Conservation (phyloP, 352 stramenopile species). For the Phytophthora citrophthora region DNA sequence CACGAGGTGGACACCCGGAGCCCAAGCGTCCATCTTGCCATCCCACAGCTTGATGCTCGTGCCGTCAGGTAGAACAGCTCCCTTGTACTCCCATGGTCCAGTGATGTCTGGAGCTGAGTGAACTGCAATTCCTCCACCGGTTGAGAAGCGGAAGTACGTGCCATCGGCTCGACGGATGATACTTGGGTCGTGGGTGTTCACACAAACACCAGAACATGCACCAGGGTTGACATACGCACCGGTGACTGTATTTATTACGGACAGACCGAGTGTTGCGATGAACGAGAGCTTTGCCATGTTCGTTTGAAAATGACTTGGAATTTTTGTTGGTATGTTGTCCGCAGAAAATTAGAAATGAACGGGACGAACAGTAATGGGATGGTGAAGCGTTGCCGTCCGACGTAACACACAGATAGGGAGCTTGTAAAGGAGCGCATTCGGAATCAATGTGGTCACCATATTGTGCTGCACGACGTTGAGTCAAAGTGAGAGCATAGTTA, state of each 20-base stretch:
- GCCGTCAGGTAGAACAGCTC: constrained; percentile 27
- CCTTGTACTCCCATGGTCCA: constrained; percentile 31
- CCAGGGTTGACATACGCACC: constrained; percentile 16
- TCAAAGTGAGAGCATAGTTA: too few species aligned
- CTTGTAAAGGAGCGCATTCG: too few species aligned
- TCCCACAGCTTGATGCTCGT: constrained; percentile 38
- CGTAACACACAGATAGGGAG: too few species aligned
- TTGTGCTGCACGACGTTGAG: too few species aligned
- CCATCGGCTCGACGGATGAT: constrained; percentile 32
- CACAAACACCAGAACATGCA: constrained; percentile 18
- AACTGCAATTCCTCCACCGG: constrained; percentile 22
- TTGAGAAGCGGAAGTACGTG: constrained; percentile 40
- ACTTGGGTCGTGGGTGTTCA: constrained; percentile 35
- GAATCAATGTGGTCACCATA: too few species aligned
- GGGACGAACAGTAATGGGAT: background rate
- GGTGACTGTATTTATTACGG: constrained; percentile 4
- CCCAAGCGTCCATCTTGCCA: constrained; percentile 27
- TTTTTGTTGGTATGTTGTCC: too few species aligned
- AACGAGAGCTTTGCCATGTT: constrained; percentile 4
- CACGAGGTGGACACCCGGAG: constrained; percentile 26
- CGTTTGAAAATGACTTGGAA: background rate
- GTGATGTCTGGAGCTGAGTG: constrained; percentile 20
- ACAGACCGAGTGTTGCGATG: constrained; percentile 5
- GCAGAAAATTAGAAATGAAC: background rate
- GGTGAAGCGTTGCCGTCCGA: too few species aligned